Evolutionary conservation across 768 basidiomycete species (phyloP), one percentile per base, ranked within the genome.

Genomic region (Lentinula guzmanii): DNA sequence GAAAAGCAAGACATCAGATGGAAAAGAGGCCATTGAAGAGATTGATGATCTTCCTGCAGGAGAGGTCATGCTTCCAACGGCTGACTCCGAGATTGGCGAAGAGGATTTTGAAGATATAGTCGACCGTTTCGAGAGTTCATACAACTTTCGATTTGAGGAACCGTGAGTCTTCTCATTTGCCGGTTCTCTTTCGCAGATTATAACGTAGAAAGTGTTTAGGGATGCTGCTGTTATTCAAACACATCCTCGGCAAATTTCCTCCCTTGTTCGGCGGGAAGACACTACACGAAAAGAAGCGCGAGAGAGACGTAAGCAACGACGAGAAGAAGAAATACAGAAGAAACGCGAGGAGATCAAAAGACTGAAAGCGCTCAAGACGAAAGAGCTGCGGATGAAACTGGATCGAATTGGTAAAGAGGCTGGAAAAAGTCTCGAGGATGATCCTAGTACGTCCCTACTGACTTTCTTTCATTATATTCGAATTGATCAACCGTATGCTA

Each of bases 91-190:
- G 0, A 67, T 68, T 21, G 71, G 71, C 1, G 73, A 72, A 11
- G 74, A 77, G 42, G 70, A 70, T 1, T 72, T 97, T 66, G 94
- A 97, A 58, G 93, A 96, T 48, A 86, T 91, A 64, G 90, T 87
- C 5, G 95, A 97, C 33, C 84, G 85, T 48, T 99, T 98, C 65
- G 97, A 99, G 75, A 86, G 85, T n/a, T 91, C 90, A 15, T 99
- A 98, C 76, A 98, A 98, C 73, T 97, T 97, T 76, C 86, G 97
- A 58, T 99, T 93, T 71, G 96, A 99, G 72, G 96, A 99, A 73
- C 90, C 92, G 85, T 93, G 68, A 68, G 93, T 86, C 28, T 58
- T 9, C 43, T 58, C 61, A 62, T 41, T 8, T 70, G 69, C 33
- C 65, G 66, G 66, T 48, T 7, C 46, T 9, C 50, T 13, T 39